phyloP scores from a whole-genome alignment of 805 yeast genomes.

The Barnettozyma pratensis region DNA sequence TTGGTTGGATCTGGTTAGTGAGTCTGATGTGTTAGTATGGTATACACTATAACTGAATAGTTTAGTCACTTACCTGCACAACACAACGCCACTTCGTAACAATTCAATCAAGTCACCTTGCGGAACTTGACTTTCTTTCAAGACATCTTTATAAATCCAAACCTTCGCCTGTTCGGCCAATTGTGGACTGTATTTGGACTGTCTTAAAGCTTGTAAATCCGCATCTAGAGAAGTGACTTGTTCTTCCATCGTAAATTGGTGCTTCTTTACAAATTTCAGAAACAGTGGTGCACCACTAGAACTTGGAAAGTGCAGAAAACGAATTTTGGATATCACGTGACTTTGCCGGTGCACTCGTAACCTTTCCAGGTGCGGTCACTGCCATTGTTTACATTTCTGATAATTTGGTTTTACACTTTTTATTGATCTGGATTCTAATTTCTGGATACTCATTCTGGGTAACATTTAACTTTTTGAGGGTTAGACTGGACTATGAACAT shows the following conservation, averaged over 20 bases:
- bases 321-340: too few relatives aligned
- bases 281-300: too few relatives aligned
- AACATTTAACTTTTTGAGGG: not conserved
- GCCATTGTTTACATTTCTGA: too few relatives aligned
- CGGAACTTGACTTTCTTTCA: constrained; percentile 23
- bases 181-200: constrained; percentile 41
- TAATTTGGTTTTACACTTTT: too few relatives aligned
- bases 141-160: constrained; percentile 46
- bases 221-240: constrained; percentile 57
- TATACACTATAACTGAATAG: too few relatives aligned
- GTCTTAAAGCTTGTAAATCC: constrained; percentile 48
- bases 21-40: constrained; percentile 21
- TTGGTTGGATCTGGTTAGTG: constrained; percentile 34
- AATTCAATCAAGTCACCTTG: constrained; percentile 44
- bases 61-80: constrained; percentile 17
- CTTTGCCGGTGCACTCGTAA: too few relatives aligned
- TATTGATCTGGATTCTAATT: not conserved
- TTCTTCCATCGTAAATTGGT: not conserved
- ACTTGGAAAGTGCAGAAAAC: too few relatives aligned
- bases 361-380: too few relatives aligned
- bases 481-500: constrained; percentile 18
- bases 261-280: not conserved
- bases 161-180: constrained; percentile 37
- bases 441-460: not conserved
- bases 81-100: constrained; percentile 55